Evolutionary conservation across 2,329 filamentous ascomycete genomes (phyloP).

Genomic region (Phaeophleospora eucalypticola): DNA sequence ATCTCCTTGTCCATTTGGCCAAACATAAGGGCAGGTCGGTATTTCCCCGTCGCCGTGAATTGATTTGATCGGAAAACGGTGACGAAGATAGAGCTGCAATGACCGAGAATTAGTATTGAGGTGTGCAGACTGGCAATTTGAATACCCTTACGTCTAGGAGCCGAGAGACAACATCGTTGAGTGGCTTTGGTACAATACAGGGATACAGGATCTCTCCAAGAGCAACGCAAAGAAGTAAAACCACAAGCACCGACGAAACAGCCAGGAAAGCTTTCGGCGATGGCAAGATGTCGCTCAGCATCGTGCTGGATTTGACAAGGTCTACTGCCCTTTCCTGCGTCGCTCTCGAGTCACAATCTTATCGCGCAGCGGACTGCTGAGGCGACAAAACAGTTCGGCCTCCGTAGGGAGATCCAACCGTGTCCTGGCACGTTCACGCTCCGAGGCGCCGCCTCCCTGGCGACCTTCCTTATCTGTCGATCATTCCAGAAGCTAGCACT

Average conservation of each 20-base stretch:
- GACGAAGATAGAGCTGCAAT: not conserved
- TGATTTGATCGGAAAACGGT: not conserved
- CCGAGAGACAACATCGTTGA: not conserved
- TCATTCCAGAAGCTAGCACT: no score
- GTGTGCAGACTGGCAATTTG: not conserved
- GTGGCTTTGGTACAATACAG: not conserved
- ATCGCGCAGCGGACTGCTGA: no score
- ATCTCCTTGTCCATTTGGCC: constrained; percentile 41
- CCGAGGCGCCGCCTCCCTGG: no score
- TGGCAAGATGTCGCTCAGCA: no score
- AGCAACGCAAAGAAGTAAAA: not conserved
- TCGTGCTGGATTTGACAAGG: no score
- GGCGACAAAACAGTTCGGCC: no score
- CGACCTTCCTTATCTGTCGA: no score
- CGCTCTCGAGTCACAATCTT: no score
- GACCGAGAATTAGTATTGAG: no score
- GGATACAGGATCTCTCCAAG: not conserved
- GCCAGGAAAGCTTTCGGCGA: not conserved
- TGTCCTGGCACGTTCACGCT: no score
- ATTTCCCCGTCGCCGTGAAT: not conserved
- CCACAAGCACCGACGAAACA: not conserved
- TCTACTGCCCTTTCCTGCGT: no score
- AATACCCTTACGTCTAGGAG: not conserved
- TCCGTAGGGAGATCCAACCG: no score
- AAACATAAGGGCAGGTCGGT: constrained; percentile 22